Conservation (phyloP, 352 stramenopile genomes). For the Globisporangium parvum region DNA sequence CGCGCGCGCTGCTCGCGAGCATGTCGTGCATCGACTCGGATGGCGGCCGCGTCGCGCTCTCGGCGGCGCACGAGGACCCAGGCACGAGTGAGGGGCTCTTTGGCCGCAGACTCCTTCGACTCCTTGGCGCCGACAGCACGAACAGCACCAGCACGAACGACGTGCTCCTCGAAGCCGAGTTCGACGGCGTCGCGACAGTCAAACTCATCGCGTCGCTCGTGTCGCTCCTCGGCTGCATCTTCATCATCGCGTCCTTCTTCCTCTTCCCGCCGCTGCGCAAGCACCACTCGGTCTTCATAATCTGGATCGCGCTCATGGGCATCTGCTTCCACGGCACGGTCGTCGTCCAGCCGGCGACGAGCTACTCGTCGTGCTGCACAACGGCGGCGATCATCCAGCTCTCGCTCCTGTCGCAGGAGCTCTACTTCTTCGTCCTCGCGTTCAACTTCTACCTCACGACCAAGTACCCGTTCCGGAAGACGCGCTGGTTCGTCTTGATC, state of each 20-base stretch:
- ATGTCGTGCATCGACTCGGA: conserved; percentile 12
- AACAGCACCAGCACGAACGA: not conserved
- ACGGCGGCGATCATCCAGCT: conserved; percentile 63
- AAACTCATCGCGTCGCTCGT: conserved; percentile 55
- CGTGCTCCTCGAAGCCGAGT: conserved; percentile 41
- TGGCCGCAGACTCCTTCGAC: conserved; percentile 14
- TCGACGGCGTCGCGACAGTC: conserved; percentile 43
- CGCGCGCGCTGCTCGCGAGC: conserved; percentile 6
- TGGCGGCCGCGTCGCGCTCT: conserved; percentile 5
- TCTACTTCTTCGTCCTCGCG: conserved; percentile 83
- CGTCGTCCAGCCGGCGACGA: conserved; percentile 35
- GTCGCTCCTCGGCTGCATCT: conserved; percentile 67
- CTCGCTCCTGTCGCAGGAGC: conserved; percentile 66
- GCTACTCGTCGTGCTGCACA: conserved; percentile 55
- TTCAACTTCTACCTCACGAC: conserved; percentile 87
- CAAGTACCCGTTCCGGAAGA: conserved; percentile 81
- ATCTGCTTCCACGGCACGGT: conserved; percentile 76
- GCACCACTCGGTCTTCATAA: conserved; percentile 68
- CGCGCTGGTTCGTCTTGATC: conserved; percentile 54
- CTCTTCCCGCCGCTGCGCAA: conserved; percentile 78
- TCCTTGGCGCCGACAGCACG: not conserved
- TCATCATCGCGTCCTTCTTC: conserved; percentile 76
- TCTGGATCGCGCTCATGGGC: conserved; percentile 80
- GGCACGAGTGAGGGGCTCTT: conserved; percentile 28
- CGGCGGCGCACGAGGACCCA: conserved; percentile 13